A percentile compares a stretch with the other conserved stretches of the same genome.
Conservation (phyloP, 371 early-diverging fungal genomes). For the Mortierella sp. region DNA sequence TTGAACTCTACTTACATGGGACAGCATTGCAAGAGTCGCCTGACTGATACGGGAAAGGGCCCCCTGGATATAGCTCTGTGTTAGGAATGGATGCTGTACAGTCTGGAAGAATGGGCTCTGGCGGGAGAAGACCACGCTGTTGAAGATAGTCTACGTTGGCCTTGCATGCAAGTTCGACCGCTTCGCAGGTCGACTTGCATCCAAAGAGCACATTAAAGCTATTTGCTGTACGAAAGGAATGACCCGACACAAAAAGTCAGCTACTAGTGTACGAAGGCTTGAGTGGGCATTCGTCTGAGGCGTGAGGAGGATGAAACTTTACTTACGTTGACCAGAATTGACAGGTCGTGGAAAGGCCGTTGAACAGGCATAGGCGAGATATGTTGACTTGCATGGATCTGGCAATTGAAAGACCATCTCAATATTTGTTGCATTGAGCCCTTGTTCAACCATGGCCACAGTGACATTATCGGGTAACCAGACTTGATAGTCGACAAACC, state of each 20-base stretch:
- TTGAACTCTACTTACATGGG: constrained; percentile 26
- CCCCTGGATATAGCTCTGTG: constrained; percentile 43
- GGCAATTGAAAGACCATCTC: constrained; percentile 12
- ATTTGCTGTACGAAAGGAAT: constrained; percentile 11
- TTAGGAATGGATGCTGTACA: constrained; percentile 54
- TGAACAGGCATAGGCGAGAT: constrained; percentile 33
- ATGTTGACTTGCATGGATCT: constrained; percentile 44
- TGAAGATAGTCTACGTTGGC: constrained; percentile 20
- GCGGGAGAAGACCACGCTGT: constrained; percentile 32
- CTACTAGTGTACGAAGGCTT: background rate
- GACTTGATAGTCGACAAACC: constrained; percentile 46
- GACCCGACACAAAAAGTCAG: background rate
- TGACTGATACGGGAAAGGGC: constrained; percentile 39
- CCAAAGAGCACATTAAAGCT: constrained; percentile 54
- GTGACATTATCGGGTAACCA: constrained; percentile 37
- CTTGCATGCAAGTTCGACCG: constrained; percentile 51
- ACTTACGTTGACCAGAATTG: constrained; percentile 30
- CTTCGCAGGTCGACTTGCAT: constrained; percentile 61
- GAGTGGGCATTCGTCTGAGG: no score
- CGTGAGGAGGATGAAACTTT: no score
- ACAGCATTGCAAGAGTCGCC: constrained; percentile 57
- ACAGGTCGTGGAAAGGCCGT: constrained; percentile 48
- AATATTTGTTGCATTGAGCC: constrained; percentile 5
- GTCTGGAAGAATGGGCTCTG: constrained; percentile 57
- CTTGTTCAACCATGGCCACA: constrained; percentile 15